Percentiles rank a stretch among this genome's conserved stretches.
Evolutionary conservation across 23 red algal genomes (phyloP).

Genomic region (Gracilaria vermiculophylla): DNA sequence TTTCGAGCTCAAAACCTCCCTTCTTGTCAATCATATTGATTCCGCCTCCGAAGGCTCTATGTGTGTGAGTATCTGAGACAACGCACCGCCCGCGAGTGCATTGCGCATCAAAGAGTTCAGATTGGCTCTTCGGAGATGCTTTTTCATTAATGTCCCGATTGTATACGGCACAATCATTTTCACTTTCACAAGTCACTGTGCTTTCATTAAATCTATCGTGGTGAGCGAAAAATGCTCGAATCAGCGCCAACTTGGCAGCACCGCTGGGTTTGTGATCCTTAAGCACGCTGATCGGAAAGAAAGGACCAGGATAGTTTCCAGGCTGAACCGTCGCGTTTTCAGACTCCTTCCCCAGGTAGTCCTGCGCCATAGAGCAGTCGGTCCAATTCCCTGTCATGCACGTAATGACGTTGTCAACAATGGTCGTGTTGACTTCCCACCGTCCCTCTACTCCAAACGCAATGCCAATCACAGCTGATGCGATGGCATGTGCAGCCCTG

Average conservation of each 20-base stretch:
- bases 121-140: not conserved
- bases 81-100: slow-evolving; percentile 46
- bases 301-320: slow-evolving; percentile 53
- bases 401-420: slow-evolving; percentile 41
- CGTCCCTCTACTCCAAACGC: not conserved
- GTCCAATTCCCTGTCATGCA: slow-evolving; percentile 63
- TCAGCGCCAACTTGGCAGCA: slow-evolving; percentile 20
- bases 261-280: not conserved
- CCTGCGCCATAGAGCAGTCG: slow-evolving; percentile 26
- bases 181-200: not conserved
- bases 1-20: not conserved
- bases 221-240: slow-evolving; percentile 58
- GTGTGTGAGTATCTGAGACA: slow-evolving; percentile 55
- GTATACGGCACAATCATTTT: slow-evolving; percentile 17
- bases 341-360: slow-evolving; percentile 26
- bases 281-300: slow-evolving; percentile 25
- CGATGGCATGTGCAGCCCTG: slow-evolving; percentile 25
- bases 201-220: slow-evolving; percentile 32
- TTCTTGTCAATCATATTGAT: slow-evolving; percentile 11
- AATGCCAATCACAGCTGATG: slow-evolving; percentile 17
- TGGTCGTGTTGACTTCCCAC: not conserved
- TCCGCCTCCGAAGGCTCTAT: slow-evolving; percentile 61
- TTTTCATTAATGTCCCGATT: slow-evolving; percentile 1
- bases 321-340: slow-evolving; percentile 10
- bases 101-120: not conserved